Conservation (phyloP, 176 grass and related monocot species). For the Cocos nucifera region DNA sequence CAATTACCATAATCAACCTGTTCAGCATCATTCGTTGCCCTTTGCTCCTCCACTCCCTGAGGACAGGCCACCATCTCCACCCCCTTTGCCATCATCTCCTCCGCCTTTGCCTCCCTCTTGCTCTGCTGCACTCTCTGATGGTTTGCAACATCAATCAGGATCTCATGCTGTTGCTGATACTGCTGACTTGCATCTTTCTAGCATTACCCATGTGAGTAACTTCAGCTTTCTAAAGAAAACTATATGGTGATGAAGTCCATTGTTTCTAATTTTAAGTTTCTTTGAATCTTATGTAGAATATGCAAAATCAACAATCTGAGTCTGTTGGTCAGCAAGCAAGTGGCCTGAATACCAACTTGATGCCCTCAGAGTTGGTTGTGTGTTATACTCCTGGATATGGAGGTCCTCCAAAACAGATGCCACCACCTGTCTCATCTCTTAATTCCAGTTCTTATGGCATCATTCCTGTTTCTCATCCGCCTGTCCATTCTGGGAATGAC, state of each 20-base stretch:
- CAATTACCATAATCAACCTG: conserved; percentile 18
- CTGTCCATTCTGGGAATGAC: conserved; percentile 57
- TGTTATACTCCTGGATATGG: conserved; percentile 50
- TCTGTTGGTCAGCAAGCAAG: conserved; percentile 28
- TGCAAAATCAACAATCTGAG: conserved; percentile 47
- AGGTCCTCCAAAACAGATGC: conserved; percentile 50
- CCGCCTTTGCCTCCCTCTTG: conserved; percentile 30
- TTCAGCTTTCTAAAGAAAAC: conserved; percentile 5
- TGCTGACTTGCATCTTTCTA: conserved; percentile 18
- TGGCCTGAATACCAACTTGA: conserved; percentile 32
- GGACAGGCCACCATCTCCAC: conserved; percentile 75
- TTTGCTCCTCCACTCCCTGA: conserved; percentile 69
- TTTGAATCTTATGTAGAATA: conserved; percentile 35
- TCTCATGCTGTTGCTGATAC: conserved; percentile 24
- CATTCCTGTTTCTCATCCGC: conserved; percentile 24
- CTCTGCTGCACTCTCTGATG: neutral
- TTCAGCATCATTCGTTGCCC: conserved; percentile 1
- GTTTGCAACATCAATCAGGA: conserved; percentile 15
- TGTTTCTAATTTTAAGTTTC: no score
- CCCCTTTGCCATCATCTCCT: conserved; percentile 85
- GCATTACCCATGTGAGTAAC: conserved; percentile 30
- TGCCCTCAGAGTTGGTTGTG: conserved; percentile 29
- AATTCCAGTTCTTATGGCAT: conserved; percentile 31
- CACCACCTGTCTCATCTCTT: conserved; percentile 15
- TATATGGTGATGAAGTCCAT: conserved; percentile 1